phyloP scores from a whole-genome alignment of 1,284 basidiomycete genomes.

The Leccinum solheimii region DNA sequence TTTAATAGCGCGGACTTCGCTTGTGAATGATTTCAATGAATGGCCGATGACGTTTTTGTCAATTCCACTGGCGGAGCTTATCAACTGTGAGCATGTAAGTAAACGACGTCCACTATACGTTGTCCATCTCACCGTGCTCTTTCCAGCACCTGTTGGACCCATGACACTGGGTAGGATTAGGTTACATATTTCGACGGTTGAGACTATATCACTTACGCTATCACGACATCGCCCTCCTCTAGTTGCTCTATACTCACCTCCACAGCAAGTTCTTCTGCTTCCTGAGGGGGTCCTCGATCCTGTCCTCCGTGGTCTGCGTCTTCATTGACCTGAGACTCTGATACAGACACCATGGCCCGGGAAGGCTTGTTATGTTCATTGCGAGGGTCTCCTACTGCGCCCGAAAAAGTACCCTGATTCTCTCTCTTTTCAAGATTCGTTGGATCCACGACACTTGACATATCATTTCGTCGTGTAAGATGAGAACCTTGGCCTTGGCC shows the following conservation, averaged over 20 bases:
- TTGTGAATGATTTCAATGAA: slow-evolving; percentile 9
- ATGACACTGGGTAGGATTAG: slow-evolving; percentile 13
- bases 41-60: slow-evolving; percentile 8
- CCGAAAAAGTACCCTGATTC: neutral
- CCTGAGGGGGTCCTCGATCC: too few relatives aligned
- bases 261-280: too few relatives aligned
- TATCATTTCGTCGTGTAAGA: neutral
- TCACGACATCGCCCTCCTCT: slow-evolving; percentile 6
- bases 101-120: neutral
- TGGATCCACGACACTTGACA: neutral
- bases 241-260: neutral
- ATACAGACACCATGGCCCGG: too few relatives aligned
- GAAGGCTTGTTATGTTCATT: too few relatives aligned
- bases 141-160: slow-evolving; percentile 13
- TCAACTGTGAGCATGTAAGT: slow-evolving; percentile 20
- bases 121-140: slow-evolving; percentile 11
- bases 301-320: too few relatives aligned
- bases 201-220: slow-evolving; percentile 12
- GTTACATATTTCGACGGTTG: neutral
- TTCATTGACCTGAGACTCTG: too few relatives aligned
- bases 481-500: neutral
- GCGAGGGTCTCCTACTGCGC: neutral
- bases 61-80: slow-evolving; percentile 19
- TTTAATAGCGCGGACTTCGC: too few relatives aligned
- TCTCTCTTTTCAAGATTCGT: neutral